Evolutionary conservation across 2,329 filamentous ascomycete species (phyloP), one percentile per base, ranked within the genome.

Genomic region (Colletotrichum gigasporum): DNA sequence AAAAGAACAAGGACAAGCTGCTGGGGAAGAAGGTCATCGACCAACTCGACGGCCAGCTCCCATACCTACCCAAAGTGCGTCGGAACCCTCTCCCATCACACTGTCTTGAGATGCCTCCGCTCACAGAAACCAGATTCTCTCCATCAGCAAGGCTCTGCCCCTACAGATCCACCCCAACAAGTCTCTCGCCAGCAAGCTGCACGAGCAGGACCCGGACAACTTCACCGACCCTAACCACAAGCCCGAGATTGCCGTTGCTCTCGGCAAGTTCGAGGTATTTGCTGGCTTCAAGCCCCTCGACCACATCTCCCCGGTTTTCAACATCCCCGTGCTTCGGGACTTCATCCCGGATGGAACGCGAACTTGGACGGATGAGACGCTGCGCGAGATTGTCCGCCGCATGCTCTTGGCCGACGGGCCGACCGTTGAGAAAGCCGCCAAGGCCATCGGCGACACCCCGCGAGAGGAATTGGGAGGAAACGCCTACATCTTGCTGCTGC

Each of bases 221-320:
- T 94, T 91, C 74, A 86, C 85, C 1, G 91, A 94, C 68, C 79
- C 85, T 3, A 94, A 94, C 74, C 91, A 94, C 80, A 94, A 94
- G 76, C 91, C 91, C 1, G 91, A 94, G 72, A 94, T 94, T 55
- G 91, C 91, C 1, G 80, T 94, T 1, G 91, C 91, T 0, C 77
- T 94, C 1, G 83, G 85, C 11, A 85, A 87, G 20, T 94, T 94
- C 70, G 91, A 94, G 74, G 87, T 91, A 0, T 94, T 94, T 69
- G 89, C 88, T 9, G 91, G 91, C 5, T 94, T 89, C 80, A 93
- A 92, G 71, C 87, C 90, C 0, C 78, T 91, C 0, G 71, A 76
- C 9, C 80, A 88, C 2, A 88, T 94, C 61, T 76, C 87, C 30
- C 72, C 79, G 0, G 76, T 93, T 1, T 83, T 93, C 71, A 76